Evolutionary conservation across 2,329 filamentous ascomycete genomes (phyloP).

Genomic region (Pseudohalonectria lignicola): DNA sequence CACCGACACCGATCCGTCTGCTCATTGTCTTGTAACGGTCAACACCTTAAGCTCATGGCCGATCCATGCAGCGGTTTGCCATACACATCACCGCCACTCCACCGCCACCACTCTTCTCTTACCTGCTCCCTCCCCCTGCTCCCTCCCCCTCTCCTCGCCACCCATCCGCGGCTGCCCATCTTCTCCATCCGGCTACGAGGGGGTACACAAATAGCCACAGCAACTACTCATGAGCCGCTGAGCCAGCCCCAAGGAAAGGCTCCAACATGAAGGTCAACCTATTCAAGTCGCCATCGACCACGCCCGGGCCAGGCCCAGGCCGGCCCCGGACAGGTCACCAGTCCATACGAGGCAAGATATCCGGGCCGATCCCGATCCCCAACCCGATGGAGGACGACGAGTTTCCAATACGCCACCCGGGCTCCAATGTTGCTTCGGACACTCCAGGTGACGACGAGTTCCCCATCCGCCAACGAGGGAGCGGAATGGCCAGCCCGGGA

Average conservation of each 20-base stretch:
- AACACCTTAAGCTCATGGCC: no score
- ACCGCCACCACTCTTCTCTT: no score
- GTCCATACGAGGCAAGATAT: constrained; percentile 49
- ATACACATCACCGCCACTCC: no score
- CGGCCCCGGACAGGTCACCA: constrained; percentile 28
- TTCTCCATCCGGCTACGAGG: no score
- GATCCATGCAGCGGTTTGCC: no score
- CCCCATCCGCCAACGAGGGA: constrained; percentile 15
- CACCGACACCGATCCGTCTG: no score
- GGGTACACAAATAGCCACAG: no score
- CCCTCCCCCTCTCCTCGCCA: no score
- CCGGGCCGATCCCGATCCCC: constrained; percentile 46
- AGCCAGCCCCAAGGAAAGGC: neutral
- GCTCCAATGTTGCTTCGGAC: constrained; percentile 18
- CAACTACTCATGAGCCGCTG: no score
- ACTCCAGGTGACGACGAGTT: constrained; percentile 18
- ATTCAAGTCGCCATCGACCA: constrained; percentile 32
- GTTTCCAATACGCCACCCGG: constrained; percentile 37
- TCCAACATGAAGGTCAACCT: constrained; percentile 25
- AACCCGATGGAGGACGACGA: constrained; percentile 38
- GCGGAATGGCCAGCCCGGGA: constrained; percentile 21
- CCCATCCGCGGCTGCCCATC: no score
- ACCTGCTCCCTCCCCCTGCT: no score
- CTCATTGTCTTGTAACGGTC: no score
- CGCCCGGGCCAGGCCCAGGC: constrained; percentile 13